Base-by-base conservation (phyloP, 2,329 filamentous ascomycete genomes). In the Aspergillus candidus region DNA sequence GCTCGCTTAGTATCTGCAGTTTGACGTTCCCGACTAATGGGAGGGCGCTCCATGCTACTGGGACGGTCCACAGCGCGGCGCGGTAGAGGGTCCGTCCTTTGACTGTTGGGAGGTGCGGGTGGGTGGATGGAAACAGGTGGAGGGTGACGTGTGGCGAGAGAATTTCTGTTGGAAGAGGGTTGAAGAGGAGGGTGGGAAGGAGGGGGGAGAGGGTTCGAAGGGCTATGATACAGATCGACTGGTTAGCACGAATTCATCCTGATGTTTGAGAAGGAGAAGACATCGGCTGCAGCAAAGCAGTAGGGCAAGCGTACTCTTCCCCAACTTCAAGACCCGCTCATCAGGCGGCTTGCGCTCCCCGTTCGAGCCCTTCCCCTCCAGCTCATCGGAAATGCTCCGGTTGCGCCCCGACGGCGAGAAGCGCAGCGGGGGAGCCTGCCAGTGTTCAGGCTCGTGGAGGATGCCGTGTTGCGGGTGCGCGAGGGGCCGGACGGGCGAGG, bases 31-130 rank as follows among this genome's bases (percentile, higher is more conserved):
- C 90, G 29, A 96, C 78, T 14, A 97, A 80, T 2, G 93, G 93
- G 1, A 98, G 78, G 22, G 87, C 82, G 59, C 94, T 94, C 93
- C 93, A 98, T 27, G 90, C 91, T 40, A 98, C 84, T 0, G 93
- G 93, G 0, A 90, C 89, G 0, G 93, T 96, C 90, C 90, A 97
- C 32, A 98, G 74, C 3, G 93, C 93, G 13, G 93, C 91, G 31
- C 86, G 86, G 66, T 98, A 98, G 38, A 88, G 85, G 31, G 96
- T 85, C 37, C 86, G 82, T 41, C 93, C 93, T 22, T 87, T 88
- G 33, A 97, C 93, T n/a, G 82, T 86, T 30, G 93, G 93, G 3
- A 98, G 86, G 52, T 75, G 72, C n/a, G 71, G 72, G 50, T 75
- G 72, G 4, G 72, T 74, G 4, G 80, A 83, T 14, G 80, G 80